Evolutionary conservation across 345 rosid genomes (phyloP), one percentile per base, ranked within the genome.

Genomic region (Streptanthus diversifolius): DNA sequence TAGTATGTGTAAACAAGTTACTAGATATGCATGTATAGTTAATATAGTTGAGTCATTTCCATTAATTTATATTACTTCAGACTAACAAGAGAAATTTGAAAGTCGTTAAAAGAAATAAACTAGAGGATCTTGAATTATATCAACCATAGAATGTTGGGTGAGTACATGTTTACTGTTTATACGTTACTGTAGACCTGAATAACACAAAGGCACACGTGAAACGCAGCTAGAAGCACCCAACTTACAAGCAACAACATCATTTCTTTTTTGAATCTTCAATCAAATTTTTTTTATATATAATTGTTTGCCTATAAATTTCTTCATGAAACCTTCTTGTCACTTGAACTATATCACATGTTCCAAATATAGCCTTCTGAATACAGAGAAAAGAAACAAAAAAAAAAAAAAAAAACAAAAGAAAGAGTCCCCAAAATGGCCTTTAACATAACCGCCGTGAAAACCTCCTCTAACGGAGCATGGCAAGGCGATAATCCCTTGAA

Each of bases 401-500:
- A 15, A 40, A 5, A 37, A 1, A 30, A 13, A 1, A 29, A 29
- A 29, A 29, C 22, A 24, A 40, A 3, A 5, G 0, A 24, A 17
- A 0, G 1, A 58, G 19, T 30, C 14, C 55, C 74, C 21, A 35
- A 59, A 55, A 87, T 85, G 92, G 7, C 80, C 37, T 63, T 84
- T 22, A 89, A 89, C 70, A 85, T 87, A 53, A 86, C 88, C 39
- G 47, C 86, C 73, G 83, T 92, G 35, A 80, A 87, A 82, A 86
- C 90, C 5, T 87, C 96, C 4, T 90, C 98, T 3, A 77, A 88
- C 75, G 97, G 97, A 67, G 92, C 37, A 5, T 93, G 97, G 98
- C 97, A 89, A 82, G 98, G 97, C 10, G 96, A 93, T 67, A 87
- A 90, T 61, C 98, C 97, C 0, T 83, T 93, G 9, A 17, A 90